Evolutionary conservation across 345 rosid genomes (phyloP).

Genomic region (Brassica rapa): DNA sequence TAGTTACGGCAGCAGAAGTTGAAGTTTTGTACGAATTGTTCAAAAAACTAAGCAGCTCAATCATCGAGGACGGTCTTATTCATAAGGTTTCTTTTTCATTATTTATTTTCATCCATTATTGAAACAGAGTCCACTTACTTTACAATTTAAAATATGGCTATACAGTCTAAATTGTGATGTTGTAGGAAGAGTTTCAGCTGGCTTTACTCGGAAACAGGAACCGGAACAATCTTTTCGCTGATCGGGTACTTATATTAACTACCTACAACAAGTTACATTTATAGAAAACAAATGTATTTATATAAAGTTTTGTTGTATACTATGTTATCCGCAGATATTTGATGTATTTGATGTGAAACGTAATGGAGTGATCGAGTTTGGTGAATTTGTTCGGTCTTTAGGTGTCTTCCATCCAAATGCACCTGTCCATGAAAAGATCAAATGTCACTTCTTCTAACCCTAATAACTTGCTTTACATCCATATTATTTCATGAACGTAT

Average conservation of each 20-base stretch:
- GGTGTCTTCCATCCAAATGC: slow-evolving; percentile 86
- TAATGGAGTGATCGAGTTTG: slow-evolving; percentile 90
- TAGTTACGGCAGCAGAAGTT: slow-evolving; percentile 82
- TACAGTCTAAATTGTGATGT: neutral
- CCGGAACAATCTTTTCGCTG: slow-evolving; percentile 77
- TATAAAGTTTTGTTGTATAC: neutral
- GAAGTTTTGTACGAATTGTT: slow-evolving; percentile 76
- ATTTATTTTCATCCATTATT: neutral
- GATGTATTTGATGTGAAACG: slow-evolving; percentile 85
- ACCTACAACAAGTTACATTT: neutral
- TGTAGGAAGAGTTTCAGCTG: slow-evolving; percentile 88
- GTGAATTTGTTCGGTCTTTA: slow-evolving; percentile 85
- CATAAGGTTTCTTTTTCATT: slow-evolving; percentile 62
- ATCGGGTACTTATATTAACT: slow-evolving; percentile 57
- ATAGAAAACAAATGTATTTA: neutral
- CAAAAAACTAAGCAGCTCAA: slow-evolving; percentile 88
- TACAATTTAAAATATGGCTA: neutral
- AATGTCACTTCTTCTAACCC: slow-evolving; percentile 43
- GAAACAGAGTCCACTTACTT: neutral
- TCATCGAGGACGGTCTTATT: slow-evolving; percentile 79
- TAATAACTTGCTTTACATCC: slow-evolving; percentile 19
- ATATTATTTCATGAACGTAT: neutral
- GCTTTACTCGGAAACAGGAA: slow-evolving; percentile 84
- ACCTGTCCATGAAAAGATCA: slow-evolving; percentile 59
- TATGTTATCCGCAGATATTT: slow-evolving; percentile 55